A percentile compares a stretch with the other conserved stretches of the same genome.
phyloP scores from a whole-genome alignment of 352 stramenopile species.

The Thalassiosira exigua region DNA sequence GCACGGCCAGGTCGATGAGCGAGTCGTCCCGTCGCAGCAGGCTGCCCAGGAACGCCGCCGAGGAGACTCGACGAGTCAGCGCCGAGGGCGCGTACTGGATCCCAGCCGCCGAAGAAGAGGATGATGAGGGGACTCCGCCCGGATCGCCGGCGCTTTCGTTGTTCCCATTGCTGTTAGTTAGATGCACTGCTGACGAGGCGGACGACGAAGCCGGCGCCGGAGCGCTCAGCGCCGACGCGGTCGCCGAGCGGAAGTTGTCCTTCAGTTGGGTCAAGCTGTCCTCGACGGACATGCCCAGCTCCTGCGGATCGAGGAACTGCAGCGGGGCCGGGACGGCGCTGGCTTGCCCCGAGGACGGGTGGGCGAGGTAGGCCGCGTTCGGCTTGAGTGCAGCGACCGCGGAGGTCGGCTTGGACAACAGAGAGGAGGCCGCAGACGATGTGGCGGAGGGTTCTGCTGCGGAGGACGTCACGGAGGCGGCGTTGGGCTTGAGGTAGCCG shows the following conservation, averaged over 20 bases:
- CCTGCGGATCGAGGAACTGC: constrained; percentile 57
- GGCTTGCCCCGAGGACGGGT: constrained; percentile 23
- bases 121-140: background rate
- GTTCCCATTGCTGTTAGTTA: too few relatives aligned
- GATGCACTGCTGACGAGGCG: background rate
- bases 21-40: constrained; percentile 72
- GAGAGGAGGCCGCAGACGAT: background rate
- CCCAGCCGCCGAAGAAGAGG: background rate
- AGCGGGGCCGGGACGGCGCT: constrained; percentile 16
- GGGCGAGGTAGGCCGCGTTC: constrained; percentile 21
- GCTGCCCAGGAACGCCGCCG: constrained; percentile 13
- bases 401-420: background rate
- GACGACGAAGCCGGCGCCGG: too few relatives aligned
- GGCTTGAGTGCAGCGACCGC: background rate
- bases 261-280: constrained; percentile 66
- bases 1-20: constrained; percentile 79
- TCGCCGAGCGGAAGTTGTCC: constrained; percentile 68
- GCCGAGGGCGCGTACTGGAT: background rate
- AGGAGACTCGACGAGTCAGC: background rate
- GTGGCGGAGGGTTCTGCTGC: background rate
- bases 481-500: constrained; percentile 32
- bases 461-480: background rate
- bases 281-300: constrained; percentile 59
- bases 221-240: constrained; percentile 3
- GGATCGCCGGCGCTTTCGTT: background rate